Evolutionary conservation across 1,284 basidiomycete species (phyloP).

Genomic region (Cutaneotrichosporon spelunceum): DNA sequence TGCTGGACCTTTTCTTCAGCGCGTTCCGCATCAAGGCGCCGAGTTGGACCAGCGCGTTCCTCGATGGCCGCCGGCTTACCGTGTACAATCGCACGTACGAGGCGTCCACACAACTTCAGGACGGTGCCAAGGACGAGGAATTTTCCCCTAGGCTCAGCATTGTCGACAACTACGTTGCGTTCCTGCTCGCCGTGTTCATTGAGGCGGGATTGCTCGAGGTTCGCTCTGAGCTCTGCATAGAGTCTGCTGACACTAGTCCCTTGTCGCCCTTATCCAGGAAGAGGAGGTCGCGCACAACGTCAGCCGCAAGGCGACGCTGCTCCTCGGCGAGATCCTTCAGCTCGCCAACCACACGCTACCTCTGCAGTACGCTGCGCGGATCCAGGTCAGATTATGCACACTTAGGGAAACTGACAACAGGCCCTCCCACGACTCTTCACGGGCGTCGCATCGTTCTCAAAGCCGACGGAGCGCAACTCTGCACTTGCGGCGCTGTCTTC

Average conservation of each 20-base stretch:
- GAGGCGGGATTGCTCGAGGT: conserved; percentile 86
- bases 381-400: conserved; percentile 61
- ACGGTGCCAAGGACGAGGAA: conserved; percentile 45
- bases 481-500: conserved; percentile 80
- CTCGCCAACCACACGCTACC: conserved; percentile 88
- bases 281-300: conserved; percentile 61
- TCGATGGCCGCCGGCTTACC: conserved; percentile 78
- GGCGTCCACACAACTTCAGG: conserved; percentile 37
- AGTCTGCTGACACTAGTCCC: conserved; percentile 58
- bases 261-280: conserved; percentile 76
- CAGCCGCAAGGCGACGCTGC: conserved; percentile 74
- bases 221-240: conserved; percentile 37
- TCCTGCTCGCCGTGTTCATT: conserved; percentile 81
- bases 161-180: conserved; percentile 87
- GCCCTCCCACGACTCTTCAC: conserved; percentile 81
- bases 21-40: conserved; percentile 86
- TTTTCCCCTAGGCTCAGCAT: conserved; percentile 66
- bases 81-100: conserved; percentile 46
- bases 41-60: conserved; percentile 84
- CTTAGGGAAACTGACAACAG: conserved; percentile 50
- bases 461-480: conserved; percentile 62
- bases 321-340: conserved; percentile 88
- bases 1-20: conserved; percentile 91
- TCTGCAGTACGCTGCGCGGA: conserved; percentile 69
- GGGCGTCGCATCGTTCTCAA: conserved; percentile 73